Conservation (phyloP, 257 asterid species). For the Voacanga thouarsii region DNA sequence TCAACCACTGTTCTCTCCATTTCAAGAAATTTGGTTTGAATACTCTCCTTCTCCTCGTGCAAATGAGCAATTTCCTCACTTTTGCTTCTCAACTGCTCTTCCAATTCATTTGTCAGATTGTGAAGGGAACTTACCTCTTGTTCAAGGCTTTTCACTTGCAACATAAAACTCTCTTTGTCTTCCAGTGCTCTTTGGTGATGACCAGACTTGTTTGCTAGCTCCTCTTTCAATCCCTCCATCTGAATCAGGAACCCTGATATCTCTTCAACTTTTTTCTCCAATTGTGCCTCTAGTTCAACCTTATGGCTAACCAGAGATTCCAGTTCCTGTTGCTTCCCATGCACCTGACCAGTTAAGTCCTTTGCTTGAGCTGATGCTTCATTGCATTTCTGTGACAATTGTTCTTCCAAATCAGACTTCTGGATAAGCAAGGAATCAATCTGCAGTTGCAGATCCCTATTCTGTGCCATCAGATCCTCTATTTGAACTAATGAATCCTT, state of each 20-base stretch:
- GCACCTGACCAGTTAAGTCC: constrained; percentile 40
- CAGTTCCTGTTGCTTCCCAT: constrained; percentile 45
- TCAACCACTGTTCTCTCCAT: constrained; percentile 29
- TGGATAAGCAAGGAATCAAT: constrained; percentile 44
- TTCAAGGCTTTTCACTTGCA: constrained; percentile 30
- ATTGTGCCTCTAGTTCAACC: constrained; percentile 37
- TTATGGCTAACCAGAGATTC: constrained; percentile 43
- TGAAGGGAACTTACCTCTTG: constrained; percentile 45
- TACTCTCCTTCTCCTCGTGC: constrained; percentile 33
- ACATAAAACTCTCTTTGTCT: constrained; percentile 42
- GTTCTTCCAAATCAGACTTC: constrained; percentile 51
- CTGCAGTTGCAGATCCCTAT: constrained; percentile 44
- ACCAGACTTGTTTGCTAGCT: constrained; percentile 31
- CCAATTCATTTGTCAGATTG: constrained; percentile 45
- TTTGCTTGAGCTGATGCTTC: constrained; percentile 44
- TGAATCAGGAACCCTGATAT: constrained; percentile 40
- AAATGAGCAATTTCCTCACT: constrained; percentile 37
- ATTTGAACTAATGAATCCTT: constrained; percentile 43
- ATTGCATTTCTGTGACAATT: constrained; percentile 35
- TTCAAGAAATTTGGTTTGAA: constrained; percentile 20
- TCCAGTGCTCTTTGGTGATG: constrained; percentile 43
- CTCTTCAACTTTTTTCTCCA: constrained; percentile 39
- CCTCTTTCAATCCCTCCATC: constrained; percentile 48
- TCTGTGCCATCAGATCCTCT: constrained; percentile 43
- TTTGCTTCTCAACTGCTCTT: constrained; percentile 40